Evolutionary conservation across 345 rosid genomes (phyloP).

Genomic region (Nephelium lappaceum): DNA sequence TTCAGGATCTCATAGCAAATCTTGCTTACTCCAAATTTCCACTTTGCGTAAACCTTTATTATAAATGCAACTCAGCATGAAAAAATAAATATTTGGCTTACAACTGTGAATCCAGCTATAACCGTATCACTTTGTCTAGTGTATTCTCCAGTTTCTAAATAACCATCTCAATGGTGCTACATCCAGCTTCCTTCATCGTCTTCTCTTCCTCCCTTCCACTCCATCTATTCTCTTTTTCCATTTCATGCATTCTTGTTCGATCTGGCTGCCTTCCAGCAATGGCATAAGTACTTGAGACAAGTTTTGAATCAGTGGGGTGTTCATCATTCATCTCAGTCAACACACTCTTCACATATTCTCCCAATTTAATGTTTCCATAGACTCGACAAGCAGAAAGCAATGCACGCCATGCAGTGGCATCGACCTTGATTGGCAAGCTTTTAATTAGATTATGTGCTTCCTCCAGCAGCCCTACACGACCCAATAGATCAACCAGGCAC

Average conservation of each 20-base stretch:
- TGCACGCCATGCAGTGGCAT: conserved; percentile 67
- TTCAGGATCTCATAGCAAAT: neutral
- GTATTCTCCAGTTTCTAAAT: neutral
- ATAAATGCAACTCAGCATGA: neutral
- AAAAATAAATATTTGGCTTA: neutral
- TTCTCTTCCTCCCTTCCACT: conserved; percentile 20
- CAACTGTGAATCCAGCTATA: neutral
- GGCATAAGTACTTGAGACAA: conserved; percentile 53
- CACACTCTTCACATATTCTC: conserved; percentile 40
- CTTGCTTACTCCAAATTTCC: neutral
- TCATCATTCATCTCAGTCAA: conserved; percentile 43
- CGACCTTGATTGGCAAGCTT: conserved; percentile 48
- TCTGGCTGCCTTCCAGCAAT: conserved; percentile 50
- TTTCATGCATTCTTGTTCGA: conserved; percentile 23
- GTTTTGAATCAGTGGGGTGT: conserved; percentile 59
- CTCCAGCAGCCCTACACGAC: conserved; percentile 64
- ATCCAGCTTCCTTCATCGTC: conserved; percentile 47
- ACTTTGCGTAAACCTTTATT: too few species aligned
- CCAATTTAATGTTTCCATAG: conserved; percentile 52
- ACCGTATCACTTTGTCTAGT: neutral
- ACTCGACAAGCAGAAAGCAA: conserved; percentile 71
- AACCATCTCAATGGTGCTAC: conserved; percentile 50
- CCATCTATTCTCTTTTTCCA: conserved; percentile 20
- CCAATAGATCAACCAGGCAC: conserved; percentile 65
- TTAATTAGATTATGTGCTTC: conserved; percentile 56